phyloP scores from a whole-genome alignment of 768 basidiomycete species.

The Suillus bovinus region DNA sequence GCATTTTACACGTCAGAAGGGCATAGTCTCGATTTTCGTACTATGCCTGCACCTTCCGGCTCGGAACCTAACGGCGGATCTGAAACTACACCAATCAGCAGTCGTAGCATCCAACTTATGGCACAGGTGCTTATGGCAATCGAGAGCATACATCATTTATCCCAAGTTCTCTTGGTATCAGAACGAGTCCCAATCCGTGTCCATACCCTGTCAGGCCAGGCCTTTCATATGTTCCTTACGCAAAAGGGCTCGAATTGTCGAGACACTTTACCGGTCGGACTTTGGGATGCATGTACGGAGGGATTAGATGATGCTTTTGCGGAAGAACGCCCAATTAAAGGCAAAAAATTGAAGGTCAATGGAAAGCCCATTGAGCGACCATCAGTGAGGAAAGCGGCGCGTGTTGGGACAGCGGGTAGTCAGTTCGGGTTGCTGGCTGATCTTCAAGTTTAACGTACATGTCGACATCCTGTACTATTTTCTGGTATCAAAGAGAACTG shows the following conservation, averaged over 20 bases:
- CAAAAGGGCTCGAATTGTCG: conserved; percentile 22
- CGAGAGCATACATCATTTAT: conserved; percentile 59
- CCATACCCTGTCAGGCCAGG: conserved; percentile 56
- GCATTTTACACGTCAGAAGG: conserved; percentile 40
- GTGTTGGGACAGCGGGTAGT: conserved; percentile 26
- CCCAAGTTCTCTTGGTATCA: conserved; percentile 60
- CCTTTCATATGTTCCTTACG: conserved; percentile 57
- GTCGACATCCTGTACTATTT: not conserved
- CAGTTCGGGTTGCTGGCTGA: conserved; percentile 46
- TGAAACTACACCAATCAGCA: conserved; percentile 36
- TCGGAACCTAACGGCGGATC: conserved; percentile 9
- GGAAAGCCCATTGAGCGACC: conserved; percentile 8
- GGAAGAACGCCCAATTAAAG: conserved; percentile 47
- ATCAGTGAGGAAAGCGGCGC: conserved; percentile 23
- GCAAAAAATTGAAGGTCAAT: conserved; percentile 34
- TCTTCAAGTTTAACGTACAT: conserved; percentile 32
- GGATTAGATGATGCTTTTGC: conserved; percentile 51
- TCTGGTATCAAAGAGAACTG: not conserved
- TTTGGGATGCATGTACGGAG: conserved; percentile 50
- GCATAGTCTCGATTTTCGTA: conserved; percentile 9
- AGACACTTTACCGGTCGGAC: conserved; percentile 27
- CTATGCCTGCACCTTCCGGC: conserved; percentile 14
- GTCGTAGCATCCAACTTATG: conserved; percentile 66
- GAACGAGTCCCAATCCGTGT: conserved; percentile 46
- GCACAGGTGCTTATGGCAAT: conserved; percentile 63